Percentiles rank a stretch among this genome's conserved stretches.
phyloP scores from a whole-genome alignment of 352 stramenopile species.

The Globisporangium megalacanthum region DNA sequence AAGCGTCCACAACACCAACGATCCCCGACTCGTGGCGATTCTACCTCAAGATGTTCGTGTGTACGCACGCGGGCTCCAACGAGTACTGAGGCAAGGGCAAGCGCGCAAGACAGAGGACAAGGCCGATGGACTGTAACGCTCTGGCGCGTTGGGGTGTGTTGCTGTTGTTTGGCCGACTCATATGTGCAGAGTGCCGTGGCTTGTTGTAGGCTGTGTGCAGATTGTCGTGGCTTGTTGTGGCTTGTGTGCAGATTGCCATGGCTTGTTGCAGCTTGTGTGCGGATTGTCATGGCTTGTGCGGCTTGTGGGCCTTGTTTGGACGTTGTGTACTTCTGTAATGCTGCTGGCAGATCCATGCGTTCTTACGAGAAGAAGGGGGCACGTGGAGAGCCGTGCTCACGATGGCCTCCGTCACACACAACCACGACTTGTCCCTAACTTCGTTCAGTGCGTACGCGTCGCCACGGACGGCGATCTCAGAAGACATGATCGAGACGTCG shows the following conservation, averaged over 20 bases:
- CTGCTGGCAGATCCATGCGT: neutral
- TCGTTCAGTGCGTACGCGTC: neutral
- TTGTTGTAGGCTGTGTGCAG: neutral
- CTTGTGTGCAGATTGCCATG: too few relatives aligned
- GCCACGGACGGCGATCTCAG: neutral
- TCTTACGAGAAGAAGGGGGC: neutral
- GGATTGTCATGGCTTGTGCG: too few relatives aligned
- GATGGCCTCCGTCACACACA: neutral
- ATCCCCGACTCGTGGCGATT: neutral
- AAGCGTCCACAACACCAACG: neutral
- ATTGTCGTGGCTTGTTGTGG: too few relatives aligned
- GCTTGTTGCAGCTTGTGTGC: too few relatives aligned
- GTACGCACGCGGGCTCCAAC: neutral
- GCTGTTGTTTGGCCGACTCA: too few relatives aligned
- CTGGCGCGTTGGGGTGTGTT: neutral
- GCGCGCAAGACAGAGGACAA: neutral
- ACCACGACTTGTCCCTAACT: neutral
- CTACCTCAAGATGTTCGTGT: neutral
- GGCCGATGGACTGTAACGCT: neutral
- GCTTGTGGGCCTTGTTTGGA: too few relatives aligned
- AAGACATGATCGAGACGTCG: neutral
- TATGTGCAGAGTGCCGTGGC: too few relatives aligned
- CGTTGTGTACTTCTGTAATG: too few relatives aligned
- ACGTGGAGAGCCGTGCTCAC: neutral
- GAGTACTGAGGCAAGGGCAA: neutral